These are phyloP conservation scores for Cystoisospora suis DNA, from an alignment of 169 alveolate genomes.

Conservation along the genomic window DNA sequence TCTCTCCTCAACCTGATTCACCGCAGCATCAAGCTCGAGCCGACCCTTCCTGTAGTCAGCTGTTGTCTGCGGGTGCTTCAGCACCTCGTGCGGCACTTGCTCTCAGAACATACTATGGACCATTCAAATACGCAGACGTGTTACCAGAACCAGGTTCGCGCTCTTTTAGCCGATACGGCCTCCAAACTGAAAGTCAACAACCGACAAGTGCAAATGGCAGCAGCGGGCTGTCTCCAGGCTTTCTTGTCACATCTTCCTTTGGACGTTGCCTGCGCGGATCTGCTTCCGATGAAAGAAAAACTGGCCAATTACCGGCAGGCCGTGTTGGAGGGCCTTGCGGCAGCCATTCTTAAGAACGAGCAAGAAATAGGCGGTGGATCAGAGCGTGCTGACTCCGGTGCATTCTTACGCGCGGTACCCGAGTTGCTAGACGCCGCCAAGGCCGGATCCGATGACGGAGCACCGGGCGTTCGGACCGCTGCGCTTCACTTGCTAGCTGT, in stretches of 20 bases:
- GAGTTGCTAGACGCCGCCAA: constrained; percentile 57
- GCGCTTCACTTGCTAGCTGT: constrained; percentile 53
- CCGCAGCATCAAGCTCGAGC: constrained; percentile 56
- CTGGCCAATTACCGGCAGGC: constrained; percentile 52
- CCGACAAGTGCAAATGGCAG: constrained; percentile 64
- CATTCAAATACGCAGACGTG: neutral
- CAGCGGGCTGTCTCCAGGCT: constrained; percentile 50
- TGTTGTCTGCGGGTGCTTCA: constrained; percentile 59
- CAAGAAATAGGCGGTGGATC: neutral
- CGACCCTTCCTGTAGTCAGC: constrained; percentile 65
- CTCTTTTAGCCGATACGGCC: constrained; percentile 48
- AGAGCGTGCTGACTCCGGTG: neutral
- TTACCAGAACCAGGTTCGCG: constrained; percentile 58
- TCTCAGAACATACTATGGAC: constrained; percentile 14
- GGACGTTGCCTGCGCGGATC: constrained; percentile 58
- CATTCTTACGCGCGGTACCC: constrained; percentile 44
- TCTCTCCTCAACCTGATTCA: constrained; percentile 56
- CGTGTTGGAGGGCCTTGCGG: constrained; percentile 55
- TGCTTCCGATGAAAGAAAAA: constrained; percentile 62
- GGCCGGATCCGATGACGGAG: constrained; percentile 63
- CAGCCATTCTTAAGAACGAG: constrained; percentile 35
- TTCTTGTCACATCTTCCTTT: constrained; percentile 37
- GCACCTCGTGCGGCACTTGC: constrained; percentile 57
- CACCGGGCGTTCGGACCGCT: constrained; percentile 60
- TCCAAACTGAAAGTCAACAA: constrained; percentile 64